Evolutionary conservation across 768 basidiomycete species (phyloP), one percentile per base, ranked within the genome.

Genomic region (Podaxis sp.): DNA sequence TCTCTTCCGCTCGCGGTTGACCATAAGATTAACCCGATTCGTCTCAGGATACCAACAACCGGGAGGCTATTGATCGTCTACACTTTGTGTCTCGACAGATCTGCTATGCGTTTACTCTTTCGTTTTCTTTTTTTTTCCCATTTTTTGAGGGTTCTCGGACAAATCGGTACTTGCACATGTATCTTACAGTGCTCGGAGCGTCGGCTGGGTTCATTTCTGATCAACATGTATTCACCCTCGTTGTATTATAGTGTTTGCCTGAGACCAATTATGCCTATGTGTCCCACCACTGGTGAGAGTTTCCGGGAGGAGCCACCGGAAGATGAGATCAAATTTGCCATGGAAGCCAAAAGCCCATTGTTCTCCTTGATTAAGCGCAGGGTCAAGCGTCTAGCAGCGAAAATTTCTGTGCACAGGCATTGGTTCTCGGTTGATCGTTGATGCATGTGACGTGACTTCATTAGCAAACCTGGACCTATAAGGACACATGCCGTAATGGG

Each of bases 401-500:
- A 61, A 55, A 43, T 61, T 54, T 55, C 54, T 22, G 24, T 55
- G 54, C 9, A 27, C 27, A n/a, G 22, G 11, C 51, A 19, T 41
- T 43, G 54, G 54, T 37, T 36, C 25, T 38, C 12, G 24, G 24
- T 24, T 37, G 54, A 9, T 22, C 33, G 19, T 27, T 47, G 41
- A 6, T 29, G 59, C 60, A 47, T 40, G 59, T 60, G 59, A 57
- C n/a, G 19, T 13, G 24, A 27, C 11, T 53, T 27, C n/a, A 38
- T 33, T 62, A 64, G 70, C 69, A 72, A 74, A 71, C 64, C 71
- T 70, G 73, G 72, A 73, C 72, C 72, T 56, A 73, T 69, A 73
- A 64, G 57, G 63, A 49, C 58, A 66, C 65, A 66, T 64, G 57
- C 64, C 58, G 33, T 59, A 65, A 65, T 54, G 52, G 61, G 57